Evolutionary conservation across 371 early-diverging fungal species (phyloP), one percentile per base, ranked within the genome.

Genomic region (Sporodiniella umbellata): DNA sequence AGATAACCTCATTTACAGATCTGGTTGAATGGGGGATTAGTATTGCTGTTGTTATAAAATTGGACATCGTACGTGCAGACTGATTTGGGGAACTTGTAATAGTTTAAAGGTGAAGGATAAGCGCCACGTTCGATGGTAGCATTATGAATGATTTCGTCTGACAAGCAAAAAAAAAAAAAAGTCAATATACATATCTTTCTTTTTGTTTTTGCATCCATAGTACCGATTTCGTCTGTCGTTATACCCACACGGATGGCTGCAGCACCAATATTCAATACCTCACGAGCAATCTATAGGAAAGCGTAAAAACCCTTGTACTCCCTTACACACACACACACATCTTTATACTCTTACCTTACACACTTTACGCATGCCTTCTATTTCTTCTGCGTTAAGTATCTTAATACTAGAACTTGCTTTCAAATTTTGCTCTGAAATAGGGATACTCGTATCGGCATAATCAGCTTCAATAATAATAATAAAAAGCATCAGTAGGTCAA

Each of bases 21-120:
- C 74, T 73, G 54, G 19, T n/a, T 21, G 21, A 40, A 8, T 21
- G 15, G 15, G 15, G 15, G n/a, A 15, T 35, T n/a, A n/a, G n/a
- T n/a, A n/a, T n/a, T n/a, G n/a, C n/a, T n/a, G 48, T 21, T 40
- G 8, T 40, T 7, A n/a, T n/a, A n/a, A n/a, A n/a, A n/a, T n/a
- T n/a, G n/a, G n/a, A n/a, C n/a, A n/a, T 2, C 21, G 10, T 86
- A 88, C 54, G 92, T 95, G 83, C 97, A 96, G 56, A 89, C 84
- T 6, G 94, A 89, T 66, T 92, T 92, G 8, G 96, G 95, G 66
- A 94, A 96, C 30, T 86, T 78, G 69, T 90, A 79, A 76, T 96
- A 96, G 78, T 96, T 95, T 40, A 96, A 71, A 14, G 96, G 94
- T 2, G 96, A 97, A 37, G 99, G 99, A 66, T 98, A 98, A 3